Evolutionary conservation across 306 rosid genomes (phyloP), one percentile per base, ranked within the genome.

Genomic region (Macrotyloma uniflorum): DNA sequence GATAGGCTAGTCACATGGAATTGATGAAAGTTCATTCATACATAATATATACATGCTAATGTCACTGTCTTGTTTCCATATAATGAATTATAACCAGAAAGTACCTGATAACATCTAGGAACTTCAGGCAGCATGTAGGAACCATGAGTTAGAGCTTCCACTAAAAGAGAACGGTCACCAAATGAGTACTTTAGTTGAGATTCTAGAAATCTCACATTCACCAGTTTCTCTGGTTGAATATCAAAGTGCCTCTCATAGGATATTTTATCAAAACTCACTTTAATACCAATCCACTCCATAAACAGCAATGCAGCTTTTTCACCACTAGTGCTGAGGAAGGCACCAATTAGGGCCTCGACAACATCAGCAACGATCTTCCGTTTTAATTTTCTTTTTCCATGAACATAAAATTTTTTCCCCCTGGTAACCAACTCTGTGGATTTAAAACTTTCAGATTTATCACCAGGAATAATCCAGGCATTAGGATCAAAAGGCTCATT

Each of bases 321-420:
- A 6, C 98, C 98, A 28, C 93, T 88, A 2, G 82, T 73, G 80
- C 92, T 89, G 32, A 94, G 97, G 80, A 75, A 88, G 18, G 92
- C 98, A 81, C 98, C 98, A 57, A 94, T 92, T 42, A 94, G 83
- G 55, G 98, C 97, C 86, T 94, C 98, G 1, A 94, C 97, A 66
- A 89, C 97, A 83, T 94, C 97, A 11, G 98, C 94, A 74, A 94
- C 54, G 18, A 75, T 66, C 81, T 90, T 92, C 3, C 78, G 70
- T 83, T 79, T 89, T 24, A 94, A 13, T 26, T 88, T 92, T 73
- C 92, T 84, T 12, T 16, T 67, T 54, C 80, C 85, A 33, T 74
- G 51, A 19, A 79, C 66, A 84, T 89, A 89, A 23, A 87, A 10
- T 58, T 78, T 89, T 13, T 35, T 63, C 36, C 10, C 63, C 8